A percentile compares a stretch with the other conserved stretches of the same genome.
Evolutionary conservation across 2,329 filamentous ascomycete genomes (phyloP).

Genomic region (Aspergillus sp.): DNA sequence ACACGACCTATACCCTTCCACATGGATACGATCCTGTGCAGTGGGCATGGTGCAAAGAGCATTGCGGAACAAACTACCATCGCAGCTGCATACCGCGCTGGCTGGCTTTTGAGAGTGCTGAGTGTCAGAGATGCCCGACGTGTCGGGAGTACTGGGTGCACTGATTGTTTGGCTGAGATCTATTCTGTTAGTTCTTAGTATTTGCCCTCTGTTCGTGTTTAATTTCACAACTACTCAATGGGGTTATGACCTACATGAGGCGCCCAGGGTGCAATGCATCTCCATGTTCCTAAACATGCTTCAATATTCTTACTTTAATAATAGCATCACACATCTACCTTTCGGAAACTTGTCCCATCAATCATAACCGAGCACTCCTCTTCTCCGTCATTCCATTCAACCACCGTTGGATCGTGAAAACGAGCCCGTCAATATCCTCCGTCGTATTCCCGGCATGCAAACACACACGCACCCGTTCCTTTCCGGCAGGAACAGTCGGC

Average conservation of each 20-base stretch:
- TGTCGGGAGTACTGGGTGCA: slow-evolving; percentile 11
- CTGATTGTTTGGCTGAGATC: neutral
- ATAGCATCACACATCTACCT: no score
- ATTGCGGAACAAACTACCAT: slow-evolving; percentile 20
- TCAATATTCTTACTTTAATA: no score
- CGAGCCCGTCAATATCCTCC: slow-evolving; percentile 56
- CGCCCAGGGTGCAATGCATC: no score
- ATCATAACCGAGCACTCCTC: slow-evolving; percentile 9
- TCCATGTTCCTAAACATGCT: no score
- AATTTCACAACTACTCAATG: no score
- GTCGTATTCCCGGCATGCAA: slow-evolving; percentile 65
- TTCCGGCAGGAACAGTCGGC: slow-evolving; percentile 64
- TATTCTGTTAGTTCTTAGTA: neutral
- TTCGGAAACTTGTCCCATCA: no score
- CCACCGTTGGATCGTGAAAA: slow-evolving; percentile 52
- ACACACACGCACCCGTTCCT: slow-evolving; percentile 65
- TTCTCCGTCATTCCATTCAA: slow-evolving; percentile 22
- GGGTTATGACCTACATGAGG: no score
- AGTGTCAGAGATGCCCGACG: slow-evolving; percentile 11
- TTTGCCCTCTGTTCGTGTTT: no score
- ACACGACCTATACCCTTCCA: no score
- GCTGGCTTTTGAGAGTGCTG: neutral
- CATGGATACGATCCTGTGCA: neutral
- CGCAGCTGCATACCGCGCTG: slow-evolving; percentile 12
- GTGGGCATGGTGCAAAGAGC: slow-evolving; percentile 13